Base-by-base conservation (phyloP, 805 yeast genomes). In the Candida cerambycidarum region DNA sequence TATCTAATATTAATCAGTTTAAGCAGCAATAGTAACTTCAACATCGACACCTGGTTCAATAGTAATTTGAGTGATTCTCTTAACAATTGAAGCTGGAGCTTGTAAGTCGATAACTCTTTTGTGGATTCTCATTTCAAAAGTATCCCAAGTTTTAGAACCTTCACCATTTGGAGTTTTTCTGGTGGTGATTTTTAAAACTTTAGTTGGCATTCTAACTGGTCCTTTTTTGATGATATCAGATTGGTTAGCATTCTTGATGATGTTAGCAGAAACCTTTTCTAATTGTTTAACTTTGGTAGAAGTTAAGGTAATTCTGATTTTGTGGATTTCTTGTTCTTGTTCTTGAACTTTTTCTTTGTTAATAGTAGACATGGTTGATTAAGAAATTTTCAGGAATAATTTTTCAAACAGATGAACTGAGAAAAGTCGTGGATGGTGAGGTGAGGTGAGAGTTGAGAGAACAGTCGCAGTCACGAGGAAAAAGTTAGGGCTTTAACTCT, bases 151-250 rank as follows among this genome's bases (percentile, higher is more conserved):
- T 92, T 93, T 93, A 64, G 99, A 93, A 93, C 99, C 99, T 82
- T 93, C 97, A 93, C 99, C 99, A 77, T 95, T 95, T 69, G 99
- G 99, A 71, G 99, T 86, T 90, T 93, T 93, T 88, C 99, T 89
- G 87, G 99, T 93, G 79, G 95, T 81, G 79, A 93, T 81, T 78
- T 86, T 89, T 70, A 93, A 86, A 63, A 86, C 93, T 86, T 90
- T 93, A 78, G 99, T 93, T 81, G 99, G 99, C 80, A 93, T 78
- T 87, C 99, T 90, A 69, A 93, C 96, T 63, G 99, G 99, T 71
- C 99, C 99, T 82, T 89, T 92, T 85, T 89, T 89, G 73, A 76
- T 80, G 68, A 90, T 80, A 65, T 85, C 75, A 77, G 81, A 75
- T 72, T 78, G 79, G 73, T 78, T 78, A 73, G 98, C 97, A 68